Evolutionary conservation across 2,329 filamentous ascomycete genomes (phyloP), one percentile per base, ranked within the genome.

Genomic region (Aspergillus sp.): DNA sequence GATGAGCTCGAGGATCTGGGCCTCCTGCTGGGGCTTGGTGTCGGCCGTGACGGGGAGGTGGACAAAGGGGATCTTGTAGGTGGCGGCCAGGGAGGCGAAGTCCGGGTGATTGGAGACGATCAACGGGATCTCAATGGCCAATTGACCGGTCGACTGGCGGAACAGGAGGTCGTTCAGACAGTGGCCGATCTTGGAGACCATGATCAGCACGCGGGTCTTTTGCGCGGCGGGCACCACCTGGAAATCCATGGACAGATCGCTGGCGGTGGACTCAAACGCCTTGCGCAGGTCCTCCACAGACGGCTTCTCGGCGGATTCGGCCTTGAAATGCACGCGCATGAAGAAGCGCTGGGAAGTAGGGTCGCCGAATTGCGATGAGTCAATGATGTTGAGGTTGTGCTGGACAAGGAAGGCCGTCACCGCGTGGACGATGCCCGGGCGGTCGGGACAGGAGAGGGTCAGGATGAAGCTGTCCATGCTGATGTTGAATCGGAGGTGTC

Each of bases 161-260:
- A 91, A 94, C 34, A 94, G 81, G 45, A 94, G 77, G 72, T 93
- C 88, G 72, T 92, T 92, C 49, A 93, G 78, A 71, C 89, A 93
- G 78, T 93, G 89, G 7, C 89, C 89, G 64, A 91, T 92, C 77
- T 92, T 92, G 65, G 88, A 92, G 25, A 93, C 89, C 89, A 94
- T 93, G 78, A 94, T 90, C 63, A 94, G 78, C 45, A 92, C 86
- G 59, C 85, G 82, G 52, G 87, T 86, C 76, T 91, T 91, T 64
- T 85, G 79, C 46, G 84, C 75, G 11, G 85, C 81, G 3, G 87
- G 83, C 13, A 85, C 81, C 62, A 94, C 81, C 62, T 88, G 80
- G 75, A 88, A 91, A 63, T 84, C 78, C 85, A 91, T 88, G 53
- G 78, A 66, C 74, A 90, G 82, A 21, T 85, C 78, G 47, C 74